Conservation (phyloP, 2,329 filamentous ascomycete species). For the Aureobasidium melanogenum region DNA sequence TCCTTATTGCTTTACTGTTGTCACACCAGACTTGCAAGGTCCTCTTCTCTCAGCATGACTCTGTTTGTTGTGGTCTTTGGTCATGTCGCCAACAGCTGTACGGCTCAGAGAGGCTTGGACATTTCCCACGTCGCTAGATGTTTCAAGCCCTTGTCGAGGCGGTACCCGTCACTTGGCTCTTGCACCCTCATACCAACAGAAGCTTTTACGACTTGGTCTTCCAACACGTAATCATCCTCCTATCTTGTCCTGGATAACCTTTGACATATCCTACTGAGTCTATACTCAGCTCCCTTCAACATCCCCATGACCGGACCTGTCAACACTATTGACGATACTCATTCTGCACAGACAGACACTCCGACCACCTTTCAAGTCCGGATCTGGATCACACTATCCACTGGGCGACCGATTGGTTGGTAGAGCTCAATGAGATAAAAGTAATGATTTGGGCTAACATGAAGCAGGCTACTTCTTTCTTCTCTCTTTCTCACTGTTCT, state of each 20-base stretch:
- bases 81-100: too few relatives aligned
- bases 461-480: constrained; percentile 7
- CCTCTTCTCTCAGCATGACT: background rate
- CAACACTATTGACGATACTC: background rate
- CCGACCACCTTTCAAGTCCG: background rate
- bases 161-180: background rate
- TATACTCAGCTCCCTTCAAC: background rate
- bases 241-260: background rate
- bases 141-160: background rate
- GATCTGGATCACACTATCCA: background rate
- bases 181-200: background rate
- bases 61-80: too few relatives aligned
- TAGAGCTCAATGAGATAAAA: background rate
- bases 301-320: background rate
- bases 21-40: background rate
- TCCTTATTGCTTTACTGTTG: background rate
- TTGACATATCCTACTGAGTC: background rate
- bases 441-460: background rate
- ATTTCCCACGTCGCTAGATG: background rate
- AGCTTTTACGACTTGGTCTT: background rate
- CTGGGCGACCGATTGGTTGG: constrained; percentile 1
- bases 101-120: too few relatives aligned
- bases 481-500: background rate
- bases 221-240: too few relatives aligned
- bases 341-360: background rate